Percentiles rank a stretch among this genome's conserved stretches.
Conservation (phyloP, 116 monocot species). For the Zostera marina region DNA sequence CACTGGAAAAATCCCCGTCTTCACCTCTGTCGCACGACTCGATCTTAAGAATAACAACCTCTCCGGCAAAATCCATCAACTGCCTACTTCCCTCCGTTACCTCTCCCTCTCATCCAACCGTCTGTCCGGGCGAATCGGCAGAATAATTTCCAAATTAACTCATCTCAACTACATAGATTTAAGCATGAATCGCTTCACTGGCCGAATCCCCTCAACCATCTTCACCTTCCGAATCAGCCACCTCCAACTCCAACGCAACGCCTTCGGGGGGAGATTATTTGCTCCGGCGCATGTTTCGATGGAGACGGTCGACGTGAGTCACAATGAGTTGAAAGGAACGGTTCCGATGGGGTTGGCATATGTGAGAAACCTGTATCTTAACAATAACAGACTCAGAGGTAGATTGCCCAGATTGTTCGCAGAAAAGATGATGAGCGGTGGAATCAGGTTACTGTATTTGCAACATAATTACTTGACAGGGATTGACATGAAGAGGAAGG, state of each 20-base stretch:
- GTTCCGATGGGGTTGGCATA: conserved; percentile 25
- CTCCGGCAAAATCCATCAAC: conserved; percentile 13
- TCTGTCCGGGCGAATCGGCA: conserved; percentile 27
- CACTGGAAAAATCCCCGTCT: conserved; percentile 14
- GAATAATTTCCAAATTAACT: conserved; percentile 15
- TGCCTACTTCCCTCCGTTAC: conserved; percentile 30
- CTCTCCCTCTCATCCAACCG: conserved; percentile 34
- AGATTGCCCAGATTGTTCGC: conserved; percentile 24
- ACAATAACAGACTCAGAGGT: conserved; percentile 36
- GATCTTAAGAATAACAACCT: conserved; percentile 29
- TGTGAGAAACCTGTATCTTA: conserved; percentile 27
- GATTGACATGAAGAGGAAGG: conserved; percentile 33
- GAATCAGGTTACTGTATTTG: conserved; percentile 44
- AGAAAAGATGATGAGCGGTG: conserved; percentile 26
- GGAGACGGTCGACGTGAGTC: conserved; percentile 36
- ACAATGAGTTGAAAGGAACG: conserved; percentile 29
- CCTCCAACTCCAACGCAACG: conserved; percentile 33
- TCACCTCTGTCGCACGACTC: conserved; percentile 5
- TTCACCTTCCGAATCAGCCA: conserved; percentile 22
- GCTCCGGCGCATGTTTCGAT: conserved; percentile 17
- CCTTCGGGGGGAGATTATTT: conserved; percentile 11
- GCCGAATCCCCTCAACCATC: conserved; percentile 30
- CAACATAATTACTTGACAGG: conserved; percentile 73
- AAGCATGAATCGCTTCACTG: conserved; percentile 36
- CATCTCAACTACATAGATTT: conserved; percentile 45